Base-by-base conservation (phyloP, 768 basidiomycete genomes). In the Guyanaporus albipodus region DNA sequence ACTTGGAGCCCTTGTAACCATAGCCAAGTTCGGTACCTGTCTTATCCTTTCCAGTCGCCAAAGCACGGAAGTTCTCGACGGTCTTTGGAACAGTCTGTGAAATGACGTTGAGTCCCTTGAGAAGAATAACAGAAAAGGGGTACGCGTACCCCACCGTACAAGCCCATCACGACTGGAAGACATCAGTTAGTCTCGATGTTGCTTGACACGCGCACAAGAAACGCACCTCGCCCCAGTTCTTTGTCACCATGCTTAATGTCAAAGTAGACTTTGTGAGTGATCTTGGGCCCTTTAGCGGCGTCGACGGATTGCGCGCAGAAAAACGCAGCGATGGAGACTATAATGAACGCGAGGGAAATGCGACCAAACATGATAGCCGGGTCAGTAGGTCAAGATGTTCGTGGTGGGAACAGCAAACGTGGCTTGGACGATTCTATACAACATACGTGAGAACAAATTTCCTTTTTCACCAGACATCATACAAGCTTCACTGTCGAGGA, bases 51-150 rank as follows among this genome's bases (percentile, higher is more conserved):
- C 94, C 90, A 29, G 91, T 90, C 11, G 89, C 74, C 56, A 99
- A 77, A 38, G 92, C 91, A 47, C 92, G 86, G 82, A 98, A 98
- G 79, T 98, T 98, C 77, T 93, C 94, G 21, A 75, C 93, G 26
- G 94, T 97, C 72, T 94, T 94, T 44, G 94, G 94, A 37, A 96
- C 93, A 38, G 91, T 91, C 87, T 93, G 47, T 10, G 23, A 32
- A 38, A 31, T 37, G 10, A 26, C 32, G n/a, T n/a, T n/a, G n/a
- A n/a, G n/a, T 17, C 8, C 24, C 17, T 36, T 48, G 18, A 50
- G 38, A 11, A 24, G 17, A 21, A 41, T 5, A 9, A 4, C 7
- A 17, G 19, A 28, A 45, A 31, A 18, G 37, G 29, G 21, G 36
- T 58, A 50, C 2, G 67, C 76, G 52, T 70, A 88, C 91, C 54